These are phyloP conservation scores for Stemphylium beticola DNA, from an alignment of 2,329 filamentous ascomycete species.

Conservation along the genomic window DNA sequence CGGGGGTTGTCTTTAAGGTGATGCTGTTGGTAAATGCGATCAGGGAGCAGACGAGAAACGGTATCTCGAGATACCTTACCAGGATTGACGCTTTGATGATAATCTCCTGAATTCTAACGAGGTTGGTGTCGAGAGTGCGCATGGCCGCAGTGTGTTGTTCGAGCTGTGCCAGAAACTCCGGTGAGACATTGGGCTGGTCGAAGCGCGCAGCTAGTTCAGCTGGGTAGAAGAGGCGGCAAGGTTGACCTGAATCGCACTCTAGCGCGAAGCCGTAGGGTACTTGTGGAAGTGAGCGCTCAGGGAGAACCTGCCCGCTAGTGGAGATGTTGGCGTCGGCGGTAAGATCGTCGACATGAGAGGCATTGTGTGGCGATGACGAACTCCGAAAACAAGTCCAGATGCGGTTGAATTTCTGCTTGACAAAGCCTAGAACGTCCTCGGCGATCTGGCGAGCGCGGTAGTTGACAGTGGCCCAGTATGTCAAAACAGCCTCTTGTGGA, in stretches of 20 bases:
- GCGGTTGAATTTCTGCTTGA: conserved; percentile 1
- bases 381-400: neutral
- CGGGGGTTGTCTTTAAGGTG: neutral
- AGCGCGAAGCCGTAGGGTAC: conserved; percentile 22
- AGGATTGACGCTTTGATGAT: neutral
- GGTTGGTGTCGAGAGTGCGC: neutral
- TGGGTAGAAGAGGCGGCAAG: conserved; percentile 16
- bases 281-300: neutral
- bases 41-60: neutral
- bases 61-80: neutral
- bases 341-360: neutral
- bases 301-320: neutral
- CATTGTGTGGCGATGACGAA: neutral
- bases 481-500: conserved; percentile 7
- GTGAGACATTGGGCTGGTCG: neutral
- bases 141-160: neutral
- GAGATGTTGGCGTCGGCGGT: neutral
- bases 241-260: conserved; percentile 4
- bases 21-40: neutral
- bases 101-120: neutral
- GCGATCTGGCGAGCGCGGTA: conserved; percentile 4
- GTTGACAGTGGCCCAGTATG: neutral
- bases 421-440: neutral
- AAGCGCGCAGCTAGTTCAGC: neutral
- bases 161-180: neutral